These are phyloP conservation scores for Penicillium cosmopolitanum DNA, from an alignment of 495 filamentous ascomycete genomes.

Conservation along the genomic window DNA sequence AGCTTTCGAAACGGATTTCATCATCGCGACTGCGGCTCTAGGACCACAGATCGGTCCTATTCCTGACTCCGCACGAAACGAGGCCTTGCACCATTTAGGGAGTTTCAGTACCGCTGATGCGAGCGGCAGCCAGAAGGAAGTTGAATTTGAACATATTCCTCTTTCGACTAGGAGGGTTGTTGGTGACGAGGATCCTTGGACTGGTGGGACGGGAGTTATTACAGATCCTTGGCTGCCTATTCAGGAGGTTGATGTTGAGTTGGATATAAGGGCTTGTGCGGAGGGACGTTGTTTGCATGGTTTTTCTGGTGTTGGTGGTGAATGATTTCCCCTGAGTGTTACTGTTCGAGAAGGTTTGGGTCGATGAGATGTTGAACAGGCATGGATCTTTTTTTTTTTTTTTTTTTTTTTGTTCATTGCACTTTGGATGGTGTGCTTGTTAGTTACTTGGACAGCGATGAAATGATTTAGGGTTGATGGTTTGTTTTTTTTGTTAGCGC, in stretches of 20 bases:
- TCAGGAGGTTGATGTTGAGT: conserved; percentile 32
- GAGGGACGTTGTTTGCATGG: conserved; percentile 28
- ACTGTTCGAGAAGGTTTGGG: not conserved
- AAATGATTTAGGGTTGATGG: no score
- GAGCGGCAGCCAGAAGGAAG: not conserved
- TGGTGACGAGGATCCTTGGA: conserved; percentile 29
- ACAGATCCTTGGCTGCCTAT: conserved; percentile 32
- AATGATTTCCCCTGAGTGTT: not conserved
- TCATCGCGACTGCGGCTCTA: conserved; percentile 60
- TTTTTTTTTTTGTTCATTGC: no score
- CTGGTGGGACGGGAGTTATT: not conserved
- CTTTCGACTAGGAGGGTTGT: conserved; percentile 15
- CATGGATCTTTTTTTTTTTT: no score
- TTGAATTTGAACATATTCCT: conserved; percentile 17
- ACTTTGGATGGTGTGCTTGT: no score
- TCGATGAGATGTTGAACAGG: no score
- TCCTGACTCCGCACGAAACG: conserved; percentile 8
- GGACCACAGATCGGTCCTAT: conserved; percentile 34
- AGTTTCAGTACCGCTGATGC: not conserved
- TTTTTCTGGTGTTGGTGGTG: not conserved
- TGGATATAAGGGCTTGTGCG: conserved; percentile 30
- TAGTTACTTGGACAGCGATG: no score
- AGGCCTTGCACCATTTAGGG: conserved; percentile 11
- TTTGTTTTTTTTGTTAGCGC: no score
- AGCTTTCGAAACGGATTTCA: conserved; percentile 63